Base-by-base conservation (phyloP, 202 grass and related monocot genomes). In the Brachypodium distachyon region DNA sequence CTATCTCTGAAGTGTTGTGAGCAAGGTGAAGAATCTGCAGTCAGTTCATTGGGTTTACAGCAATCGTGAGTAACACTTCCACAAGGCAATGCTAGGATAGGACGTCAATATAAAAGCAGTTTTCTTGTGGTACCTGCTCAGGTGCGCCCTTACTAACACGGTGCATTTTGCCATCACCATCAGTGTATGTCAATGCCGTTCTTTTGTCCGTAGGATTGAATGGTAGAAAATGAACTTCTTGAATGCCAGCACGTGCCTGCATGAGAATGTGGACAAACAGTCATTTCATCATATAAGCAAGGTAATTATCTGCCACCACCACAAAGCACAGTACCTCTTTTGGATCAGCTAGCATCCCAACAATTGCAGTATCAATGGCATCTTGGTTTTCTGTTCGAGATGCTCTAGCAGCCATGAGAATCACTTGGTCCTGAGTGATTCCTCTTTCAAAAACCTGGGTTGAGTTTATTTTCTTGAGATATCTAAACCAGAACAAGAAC, bases 121-220 rank as follows among this genome's bases (percentile, higher is more conserved):
- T 56, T 54, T 70, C 11, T 76, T 22, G 31, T 42, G 57, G 38
- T 92, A 97, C 94, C 91, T 97, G 95, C 77, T 98, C 95, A 12
- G 91, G 95, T 25, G 95, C 95, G 53, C 95, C 95, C 86, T 98
- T 98, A 84, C 95, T 98, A 77, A 91, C 89, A 76, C 95, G 91
- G 62, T 87, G 86, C 95, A 93, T 92, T 81, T 98, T 88, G 22
- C 91, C 89, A 46, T 92, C 84, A 58, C 56, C 46, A 53, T 98
- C 95, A 18, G 90, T 77, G 42, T 94, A 98, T 44, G 95, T 98
- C 67, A 98, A 86, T 44, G 95, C 95, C 19, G 95, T 98, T 71
- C 95, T 91, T 74, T 98, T 98, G 77, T 98, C 95, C 0, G 90
- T 93, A 62, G 95, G 95, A 74, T 94, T 98, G 61, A 98, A 98